A percentile compares a stretch with the other conserved stretches of the same genome.
phyloP scores from a whole-genome alignment of 345 rosid species.

The Mangifera indica region DNA sequence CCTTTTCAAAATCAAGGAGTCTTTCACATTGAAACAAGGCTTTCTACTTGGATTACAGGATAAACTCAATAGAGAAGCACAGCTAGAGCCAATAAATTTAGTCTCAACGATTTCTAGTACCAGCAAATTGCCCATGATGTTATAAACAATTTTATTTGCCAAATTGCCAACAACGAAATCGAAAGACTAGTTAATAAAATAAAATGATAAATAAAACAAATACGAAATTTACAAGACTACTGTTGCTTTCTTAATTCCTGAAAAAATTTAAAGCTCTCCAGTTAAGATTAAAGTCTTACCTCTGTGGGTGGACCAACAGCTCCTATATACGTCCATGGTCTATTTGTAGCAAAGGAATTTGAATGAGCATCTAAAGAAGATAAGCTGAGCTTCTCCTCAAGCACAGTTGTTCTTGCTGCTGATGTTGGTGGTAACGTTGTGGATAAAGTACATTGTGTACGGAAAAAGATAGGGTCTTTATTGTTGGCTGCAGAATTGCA shows the following conservation, averaged over 20 bases:
- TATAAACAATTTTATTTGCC: background rate
- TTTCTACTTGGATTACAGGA: background rate
- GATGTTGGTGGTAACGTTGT: slow-evolving; percentile 45
- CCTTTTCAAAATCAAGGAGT: background rate
- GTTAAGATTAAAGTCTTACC: slow-evolving; percentile 35
- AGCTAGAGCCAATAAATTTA: background rate
- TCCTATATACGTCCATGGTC: slow-evolving; percentile 64
- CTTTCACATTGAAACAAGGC: background rate
- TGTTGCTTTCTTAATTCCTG: background rate
- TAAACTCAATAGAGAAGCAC: background rate
- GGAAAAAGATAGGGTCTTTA: slow-evolving; percentile 48
- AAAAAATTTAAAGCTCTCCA: background rate
- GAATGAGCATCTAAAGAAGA: slow-evolving; percentile 62
- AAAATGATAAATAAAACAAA: background rate
- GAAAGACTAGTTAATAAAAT: background rate
- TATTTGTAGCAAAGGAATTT: slow-evolving; percentile 43
- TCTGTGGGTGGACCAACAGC: slow-evolving; percentile 54
- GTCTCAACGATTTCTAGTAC: background rate
- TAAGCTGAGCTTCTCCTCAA: slow-evolving; percentile 80
- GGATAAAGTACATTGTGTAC: slow-evolving; percentile 67
- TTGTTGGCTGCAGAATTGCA: slow-evolving; percentile 56
- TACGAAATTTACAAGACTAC: background rate
- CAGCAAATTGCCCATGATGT: background rate
- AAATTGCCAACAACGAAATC: background rate
- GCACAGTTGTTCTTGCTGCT: slow-evolving; percentile 41